Base-by-base conservation (phyloP, 306 rosid genomes). In the Cucurbita ficifolia region DNA sequence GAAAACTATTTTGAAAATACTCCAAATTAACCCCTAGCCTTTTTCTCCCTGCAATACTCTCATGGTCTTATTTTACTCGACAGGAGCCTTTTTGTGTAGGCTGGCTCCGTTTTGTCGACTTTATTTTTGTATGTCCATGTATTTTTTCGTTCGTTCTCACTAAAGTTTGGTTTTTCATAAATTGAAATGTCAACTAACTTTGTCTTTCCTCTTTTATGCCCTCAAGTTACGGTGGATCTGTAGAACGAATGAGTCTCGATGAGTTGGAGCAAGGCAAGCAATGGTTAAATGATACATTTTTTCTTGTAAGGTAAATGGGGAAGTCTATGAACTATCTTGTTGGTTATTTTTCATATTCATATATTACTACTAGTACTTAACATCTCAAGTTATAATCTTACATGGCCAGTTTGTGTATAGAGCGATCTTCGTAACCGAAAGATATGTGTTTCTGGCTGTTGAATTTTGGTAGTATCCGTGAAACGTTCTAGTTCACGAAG, bases 261-360 rank as follows among this genome's bases (percentile, higher is more conserved):
- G 97, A 93, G 79, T 86, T 77, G 1, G 87, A 90, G 87, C 76
- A 76, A 56, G 98, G 98, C 46, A 93, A 93, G 83, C 78, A 64
- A 72, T 93, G 98, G 97, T 77, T 93, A 71, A 81, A 77, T 4
- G 94, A 93, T 56, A 81, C 94, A 36, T 93, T 93, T 79, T 69
- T 76, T 79, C 98, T 93, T 80, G 82, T 90, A 74, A 86, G 98
- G 98, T 93, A 77, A 73, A 82, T 75, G 58, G 68, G 1, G 29
- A 52, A 65, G 49, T 42, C 72, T 63, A 40, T 65, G 70, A 65
- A 38, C 11, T 76, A 76, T 54, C 46, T 53, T 33, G 12, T 21
- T 3, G 33, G 17, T n/a, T 64, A 35, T 69, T 54, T 68, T 21
- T 70, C 10, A 35, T 40, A 36, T n/a, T 69, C 24, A 39, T 63